Evolutionary conservation across 1,284 basidiomycete species (phyloP).

Genomic region (Heterobasidion annosum): DNA sequence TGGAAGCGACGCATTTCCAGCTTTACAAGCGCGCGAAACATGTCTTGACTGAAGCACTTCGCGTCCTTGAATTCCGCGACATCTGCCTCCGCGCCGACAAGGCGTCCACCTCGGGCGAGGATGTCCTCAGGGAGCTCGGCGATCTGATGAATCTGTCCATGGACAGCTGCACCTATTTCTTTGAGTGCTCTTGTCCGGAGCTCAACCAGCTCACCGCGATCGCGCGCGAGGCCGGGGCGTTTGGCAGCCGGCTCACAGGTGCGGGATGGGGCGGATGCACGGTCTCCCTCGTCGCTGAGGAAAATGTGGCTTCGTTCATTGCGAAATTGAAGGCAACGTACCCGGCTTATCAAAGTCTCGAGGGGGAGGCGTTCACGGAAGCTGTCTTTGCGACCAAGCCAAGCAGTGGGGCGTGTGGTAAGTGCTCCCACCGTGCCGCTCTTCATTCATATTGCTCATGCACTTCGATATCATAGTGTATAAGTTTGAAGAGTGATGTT

Average conservation of each 20-base stretch:
- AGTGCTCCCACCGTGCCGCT: background rate
- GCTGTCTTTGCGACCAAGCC: conserved; percentile 1
- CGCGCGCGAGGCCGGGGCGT: conserved; percentile 60
- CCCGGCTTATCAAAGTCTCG: background rate
- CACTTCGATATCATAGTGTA: background rate
- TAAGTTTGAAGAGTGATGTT: background rate
- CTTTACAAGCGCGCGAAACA: conserved; percentile 74
- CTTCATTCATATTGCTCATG: background rate
- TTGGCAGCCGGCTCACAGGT: conserved; percentile 74
- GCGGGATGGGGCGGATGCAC: conserved; percentile 91
- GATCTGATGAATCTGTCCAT: conserved; percentile 75
- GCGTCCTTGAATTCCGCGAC: conserved; percentile 67
- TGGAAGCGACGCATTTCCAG: conserved; percentile 49
- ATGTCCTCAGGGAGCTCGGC: conserved; percentile 46
- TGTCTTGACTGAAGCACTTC: conserved; percentile 69
- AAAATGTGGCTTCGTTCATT: conserved; percentile 64
- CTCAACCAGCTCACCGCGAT: conserved; percentile 61
- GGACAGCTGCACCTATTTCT: conserved; percentile 55
- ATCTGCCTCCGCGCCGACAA: conserved; percentile 42
- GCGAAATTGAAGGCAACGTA: conserved; percentile 27
- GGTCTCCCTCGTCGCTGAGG: conserved; percentile 71
- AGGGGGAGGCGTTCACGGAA: background rate
- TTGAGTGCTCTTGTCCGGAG: conserved; percentile 75
- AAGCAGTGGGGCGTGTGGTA: background rate
- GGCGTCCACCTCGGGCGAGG: conserved; percentile 1